Percentiles rank a stretch among this genome's conserved stretches.
phyloP scores from a whole-genome alignment of 345 rosid species.

The Corchorus capsularis region DNA sequence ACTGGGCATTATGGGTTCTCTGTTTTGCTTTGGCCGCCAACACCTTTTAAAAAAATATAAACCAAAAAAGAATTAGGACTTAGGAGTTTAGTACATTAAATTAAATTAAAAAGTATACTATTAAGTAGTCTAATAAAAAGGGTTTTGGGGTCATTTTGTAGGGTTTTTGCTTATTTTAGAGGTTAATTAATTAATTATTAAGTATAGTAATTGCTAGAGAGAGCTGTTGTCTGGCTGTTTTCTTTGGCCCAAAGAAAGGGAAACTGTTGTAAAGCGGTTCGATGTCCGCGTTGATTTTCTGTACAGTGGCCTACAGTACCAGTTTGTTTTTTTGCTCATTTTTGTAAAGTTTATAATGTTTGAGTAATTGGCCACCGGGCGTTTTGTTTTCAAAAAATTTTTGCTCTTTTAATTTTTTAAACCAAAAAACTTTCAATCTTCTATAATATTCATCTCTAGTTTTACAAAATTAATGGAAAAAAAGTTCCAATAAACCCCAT shows the following conservation, averaged over 20 bases:
- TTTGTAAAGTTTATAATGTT: neutral
- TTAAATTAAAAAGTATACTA: neutral
- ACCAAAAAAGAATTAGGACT: neutral
- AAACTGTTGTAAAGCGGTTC: slow-evolving; percentile 10
- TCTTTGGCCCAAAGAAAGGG: slow-evolving; percentile 16
- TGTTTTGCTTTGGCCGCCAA: neutral
- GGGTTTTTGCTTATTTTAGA: neutral
- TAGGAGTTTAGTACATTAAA: neutral
- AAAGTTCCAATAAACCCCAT: too few species aligned
- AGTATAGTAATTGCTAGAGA: neutral
- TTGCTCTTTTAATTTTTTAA: neutral
- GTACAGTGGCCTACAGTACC: slow-evolving; percentile 13
- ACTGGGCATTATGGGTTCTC: slow-evolving; percentile 5
- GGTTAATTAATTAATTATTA: neutral
- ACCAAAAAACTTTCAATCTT: too few species aligned
- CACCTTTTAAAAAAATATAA: neutral
- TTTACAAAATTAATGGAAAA: too few species aligned
- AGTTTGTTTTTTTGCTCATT: neutral
- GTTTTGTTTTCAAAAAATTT: neutral
- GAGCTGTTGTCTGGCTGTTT: slow-evolving; percentile 26
- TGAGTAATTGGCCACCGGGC: neutral
- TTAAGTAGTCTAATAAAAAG: neutral
- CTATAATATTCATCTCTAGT: too few species aligned
- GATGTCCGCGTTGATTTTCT: slow-evolving; percentile 18
- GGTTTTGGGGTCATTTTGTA: neutral